Evolutionary conservation across 163 green algal species (phyloP), one percentile per base, ranked within the genome.

Genomic region (Volvox carteri): DNA sequence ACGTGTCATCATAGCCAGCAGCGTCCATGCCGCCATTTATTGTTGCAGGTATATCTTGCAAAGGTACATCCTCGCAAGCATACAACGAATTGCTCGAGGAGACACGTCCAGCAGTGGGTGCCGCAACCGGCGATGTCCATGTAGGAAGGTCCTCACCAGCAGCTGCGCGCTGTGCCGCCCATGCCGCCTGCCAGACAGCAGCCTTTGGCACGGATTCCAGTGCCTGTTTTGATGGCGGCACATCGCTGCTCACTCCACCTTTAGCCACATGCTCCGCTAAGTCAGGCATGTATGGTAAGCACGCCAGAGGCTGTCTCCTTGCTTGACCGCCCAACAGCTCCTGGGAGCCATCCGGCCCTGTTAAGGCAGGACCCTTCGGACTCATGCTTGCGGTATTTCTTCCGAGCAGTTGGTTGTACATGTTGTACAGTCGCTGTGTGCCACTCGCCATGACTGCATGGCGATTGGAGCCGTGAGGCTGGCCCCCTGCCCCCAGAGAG

Each of bases 341-440:
- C 16, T 35, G 18, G 19, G 70, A 14, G 18, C 42, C 70, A 1
- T 78, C 18, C 21, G 19, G 54, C 5, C 65, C 65, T n/a, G n/a
- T n/a, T n/a, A n/a, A n/a, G n/a, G n/a, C n/a, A n/a, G n/a, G n/a
- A n/a, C n/a, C n/a, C n/a, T n/a, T n/a, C n/a, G n/a, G n/a, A n/a
- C n/a, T n/a, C n/a, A n/a, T n/a, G n/a, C n/a, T 41, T 7, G 54
- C 8, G 7, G 8, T 65, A 28, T 21, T 35, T 76, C 67, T 14
- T 39, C 60, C 60, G 37, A 72, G 3, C 60, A 72, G 60, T 72
- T 72, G 60, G 37, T 54, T 78, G 70, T 80, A 62, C 73, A 80
- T 65, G 0, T 42, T 25, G 44, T 80, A 80, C 42, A 80, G 44
- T 46, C 42, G 41, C 19, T 42, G 28, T 44, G 75, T 50, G 18